A percentile compares a stretch with the other conserved stretches of the same genome.
These are phyloP conservation scores for Scenedesmus sp. DNA, from an alignment of 163 green algal genomes.

Conservation along the genomic window DNA sequence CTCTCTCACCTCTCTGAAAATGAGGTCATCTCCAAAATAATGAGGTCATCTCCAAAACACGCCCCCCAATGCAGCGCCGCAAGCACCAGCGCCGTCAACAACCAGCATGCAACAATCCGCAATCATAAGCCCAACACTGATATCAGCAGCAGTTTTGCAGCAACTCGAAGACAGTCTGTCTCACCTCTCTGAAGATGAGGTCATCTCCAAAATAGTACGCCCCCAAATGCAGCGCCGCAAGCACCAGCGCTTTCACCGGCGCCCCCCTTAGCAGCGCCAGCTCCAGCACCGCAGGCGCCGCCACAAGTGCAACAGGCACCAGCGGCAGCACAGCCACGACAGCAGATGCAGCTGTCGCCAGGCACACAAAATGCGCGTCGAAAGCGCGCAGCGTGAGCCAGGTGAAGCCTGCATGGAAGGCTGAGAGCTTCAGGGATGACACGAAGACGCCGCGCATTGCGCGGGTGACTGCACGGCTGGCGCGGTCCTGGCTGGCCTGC, in stretches of 20 bases:
- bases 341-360: constrained; percentile 56
- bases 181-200: constrained; percentile 34
- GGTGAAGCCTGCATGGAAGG: constrained; percentile 77
- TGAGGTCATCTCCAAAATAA: constrained; percentile 47
- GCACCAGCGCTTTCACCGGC: constrained; percentile 41
- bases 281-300: constrained; percentile 67
- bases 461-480: constrained; percentile 36
- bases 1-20: not conserved
- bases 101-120: too few species aligned
- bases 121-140: too few species aligned
- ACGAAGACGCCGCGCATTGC: constrained; percentile 72
- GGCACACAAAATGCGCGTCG: constrained; percentile 51
- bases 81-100: not conserved
- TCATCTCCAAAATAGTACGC: constrained; percentile 50
- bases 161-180: not conserved
- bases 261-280: constrained; percentile 55
- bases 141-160: too few species aligned
- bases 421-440: constrained; percentile 74
- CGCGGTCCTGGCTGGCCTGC: constrained; percentile 49
- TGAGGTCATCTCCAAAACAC: not conserved
- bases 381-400: constrained; percentile 60
- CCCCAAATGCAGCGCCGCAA: constrained; percentile 67
- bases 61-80: not conserved
- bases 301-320: constrained; percentile 70
- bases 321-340: constrained; percentile 73